Evolutionary conservation across 2,329 filamentous ascomycete species (phyloP), one percentile per base, ranked within the genome.

Genomic region (Epichloe scottii): DNA sequence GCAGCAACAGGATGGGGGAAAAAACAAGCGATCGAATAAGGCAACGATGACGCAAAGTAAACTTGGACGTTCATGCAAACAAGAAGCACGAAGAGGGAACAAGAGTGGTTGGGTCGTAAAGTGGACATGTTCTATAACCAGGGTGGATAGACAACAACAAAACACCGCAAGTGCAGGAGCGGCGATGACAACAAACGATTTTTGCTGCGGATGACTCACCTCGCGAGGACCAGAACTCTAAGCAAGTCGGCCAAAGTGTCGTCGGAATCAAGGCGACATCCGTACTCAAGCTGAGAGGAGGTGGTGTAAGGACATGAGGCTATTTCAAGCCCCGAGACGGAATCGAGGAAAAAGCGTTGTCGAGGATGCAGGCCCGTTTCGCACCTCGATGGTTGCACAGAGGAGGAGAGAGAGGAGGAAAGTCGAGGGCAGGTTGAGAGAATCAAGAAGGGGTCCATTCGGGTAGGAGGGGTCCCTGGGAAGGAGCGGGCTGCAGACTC

Each of bases 181-280:
- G 34, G 42, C 42, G 50, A 52, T 34, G 41, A 54, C 53, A 51
- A 51, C 35, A 53, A 41, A 45, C 26, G n/a, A 11, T 37, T 11
- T 34, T 47, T 11, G 48, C 4, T 17, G 46, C 23, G 10, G 40
- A 33, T 49, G 47, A 56, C 55, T 56, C 49, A 56, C 55, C 53
- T 52, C 35, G 34, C 50, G 35, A 48, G n/a, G 21, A 39, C 17
- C 15, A 35, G 33, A 38, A 30, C 26, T 21, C 26, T 30, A 12
- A 44, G 38, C 37, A 43, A 30, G 34, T 21, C n/a, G 15, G 44
- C n/a, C 23, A 41, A 50, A 17, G n/a, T 23, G 42, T 26, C 44
- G 34, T 45, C 30, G 34, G 14, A 15, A 48, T 49, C 46, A 37
- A 35, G 50, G 33, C 40, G 39, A 30, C 39, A 17, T 39, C 19